phyloP scores from a whole-genome alignment of 495 filamentous ascomycete genomes.

The Stereocaulon alpinum region DNA sequence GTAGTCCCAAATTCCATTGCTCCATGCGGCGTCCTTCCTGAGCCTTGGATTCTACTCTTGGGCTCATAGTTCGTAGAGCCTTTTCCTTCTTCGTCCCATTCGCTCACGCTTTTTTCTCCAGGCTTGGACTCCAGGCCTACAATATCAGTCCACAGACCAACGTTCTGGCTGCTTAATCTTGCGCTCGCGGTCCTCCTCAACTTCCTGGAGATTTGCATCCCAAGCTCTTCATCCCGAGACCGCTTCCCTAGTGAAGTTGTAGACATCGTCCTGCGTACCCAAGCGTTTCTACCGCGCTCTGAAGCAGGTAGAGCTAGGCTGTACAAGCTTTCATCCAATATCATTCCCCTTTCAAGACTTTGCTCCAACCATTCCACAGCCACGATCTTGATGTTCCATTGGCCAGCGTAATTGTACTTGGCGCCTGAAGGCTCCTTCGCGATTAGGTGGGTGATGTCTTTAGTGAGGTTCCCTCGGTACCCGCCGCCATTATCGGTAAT shows the following conservation, averaged over 20 bases:
- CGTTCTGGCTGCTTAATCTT: constrained; percentile 66
- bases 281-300: constrained; percentile 68
- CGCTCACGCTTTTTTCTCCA: constrained; percentile 9
- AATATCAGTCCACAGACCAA: constrained; percentile 82
- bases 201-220: constrained; percentile 40
- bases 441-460: constrained; percentile 76
- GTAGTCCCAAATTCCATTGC: too few species aligned
- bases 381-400: constrained; percentile 70
- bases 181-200: constrained; percentile 71
- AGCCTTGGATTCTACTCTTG: neutral
- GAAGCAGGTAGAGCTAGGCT: constrained; percentile 57
- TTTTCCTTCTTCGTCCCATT: constrained; percentile 18
- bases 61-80: neutral
- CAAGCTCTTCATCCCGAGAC: constrained; percentile 23
- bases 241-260: constrained; percentile 37
- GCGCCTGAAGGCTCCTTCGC: constrained; percentile 66
- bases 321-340: constrained; percentile 73
- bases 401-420: constrained; percentile 77
- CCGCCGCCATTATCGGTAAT: constrained; percentile 60
- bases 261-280: constrained; percentile 39
- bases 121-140: constrained; percentile 43
- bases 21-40: neutral
- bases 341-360: constrained; percentile 85
- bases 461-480: constrained; percentile 80
- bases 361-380: constrained; percentile 76